Evolutionary conservation across 352 stramenopile genomes (phyloP), one percentile per base, ranked within the genome.

Genomic region (Globisporangium orthogonon): DNA sequence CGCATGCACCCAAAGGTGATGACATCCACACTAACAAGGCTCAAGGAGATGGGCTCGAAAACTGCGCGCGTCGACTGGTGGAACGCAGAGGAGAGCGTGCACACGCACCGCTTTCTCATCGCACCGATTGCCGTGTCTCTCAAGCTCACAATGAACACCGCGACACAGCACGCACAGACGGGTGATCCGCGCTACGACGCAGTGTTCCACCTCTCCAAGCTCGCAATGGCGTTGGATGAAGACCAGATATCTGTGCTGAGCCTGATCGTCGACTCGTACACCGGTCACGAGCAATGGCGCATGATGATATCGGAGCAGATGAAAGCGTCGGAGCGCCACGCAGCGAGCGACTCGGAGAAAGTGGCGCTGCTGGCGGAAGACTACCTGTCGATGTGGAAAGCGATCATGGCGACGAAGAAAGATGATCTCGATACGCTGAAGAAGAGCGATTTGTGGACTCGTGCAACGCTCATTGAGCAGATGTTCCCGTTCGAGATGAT

Each of bases 141-240:
- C 33, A 96, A 96, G 66, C 62, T 96, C 45, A 94, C 83, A 13
- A 93, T 96, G 83, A 96, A 96, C 59, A 93, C 84, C 30, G 83
- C 83, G 13, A 56, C 78, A 2, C 72, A 90, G 45, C 74, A 89
- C 46, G 63, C 76, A 3, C 69, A 91, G 57, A 94, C 80, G 10
- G 62, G 85, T 11, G 83, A 92, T 15, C 82, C 85, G 35, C 73
- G 86, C 6, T 96, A 96, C 52, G 63, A 83, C 23, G 86, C 86
- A 0, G 63, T 64, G 18, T 92, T 96, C 56, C 78, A 95, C 45
- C 63, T 94, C 40, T 94, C 86, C 1, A 84, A 84, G 56, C 66
- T 95, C 52, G 76, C 75, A 37, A 72, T 83, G 55, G 72, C 77
- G 31, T 50, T 95, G 13, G 86, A 96, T 53, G 85, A 96, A 67